Percentiles rank a stretch among this genome's conserved stretches.
Evolutionary conservation across 306 rosid species (phyloP).

Genomic region (Clitoria ternatea): DNA sequence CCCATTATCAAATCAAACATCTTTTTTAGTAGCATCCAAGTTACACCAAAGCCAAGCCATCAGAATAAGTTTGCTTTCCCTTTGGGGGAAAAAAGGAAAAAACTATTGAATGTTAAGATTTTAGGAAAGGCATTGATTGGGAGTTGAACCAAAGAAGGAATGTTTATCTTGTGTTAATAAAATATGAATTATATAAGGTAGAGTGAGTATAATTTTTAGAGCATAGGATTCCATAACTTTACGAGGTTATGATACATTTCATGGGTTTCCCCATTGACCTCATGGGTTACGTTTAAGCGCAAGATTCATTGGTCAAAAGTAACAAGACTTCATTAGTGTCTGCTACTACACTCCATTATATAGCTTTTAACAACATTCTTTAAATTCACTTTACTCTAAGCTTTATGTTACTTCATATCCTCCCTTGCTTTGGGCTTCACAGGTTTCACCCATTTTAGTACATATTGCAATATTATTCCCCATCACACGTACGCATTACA

Average conservation of each 20-base stretch:
- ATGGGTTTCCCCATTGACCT: conserved; percentile 63
- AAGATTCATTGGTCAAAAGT: conserved; percentile 66
- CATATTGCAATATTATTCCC: conserved; percentile 22
- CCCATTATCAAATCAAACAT: background rate
- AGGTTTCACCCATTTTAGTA: conserved; percentile 23
- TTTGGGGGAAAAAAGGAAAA: background rate
- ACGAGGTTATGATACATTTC: conserved; percentile 36
- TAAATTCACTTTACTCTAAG: conserved; percentile 65
- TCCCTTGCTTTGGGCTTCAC: conserved; percentile 36
- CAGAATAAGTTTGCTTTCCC: background rate
- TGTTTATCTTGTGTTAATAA: background rate
- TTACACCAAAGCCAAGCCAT: background rate
- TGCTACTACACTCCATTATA: conserved; percentile 93
- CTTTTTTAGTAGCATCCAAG: background rate
- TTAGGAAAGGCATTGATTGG: background rate
- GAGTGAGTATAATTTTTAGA: conserved; percentile 4
- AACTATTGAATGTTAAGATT: conserved; percentile 5
- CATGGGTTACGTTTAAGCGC: conserved; percentile 33
- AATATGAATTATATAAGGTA: background rate
- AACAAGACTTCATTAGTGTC: conserved; percentile 64
- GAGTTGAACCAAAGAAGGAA: background rate
- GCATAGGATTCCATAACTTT: conserved; percentile 87
- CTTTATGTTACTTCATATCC: conserved; percentile 82
- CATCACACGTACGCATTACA: conserved; percentile 21
- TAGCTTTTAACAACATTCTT: conserved; percentile 90